Percentiles rank a stretch among this genome's conserved stretches.
Evolutionary conservation across 345 rosid genomes (phyloP).

Genomic region (Pugionium cornutum): DNA sequence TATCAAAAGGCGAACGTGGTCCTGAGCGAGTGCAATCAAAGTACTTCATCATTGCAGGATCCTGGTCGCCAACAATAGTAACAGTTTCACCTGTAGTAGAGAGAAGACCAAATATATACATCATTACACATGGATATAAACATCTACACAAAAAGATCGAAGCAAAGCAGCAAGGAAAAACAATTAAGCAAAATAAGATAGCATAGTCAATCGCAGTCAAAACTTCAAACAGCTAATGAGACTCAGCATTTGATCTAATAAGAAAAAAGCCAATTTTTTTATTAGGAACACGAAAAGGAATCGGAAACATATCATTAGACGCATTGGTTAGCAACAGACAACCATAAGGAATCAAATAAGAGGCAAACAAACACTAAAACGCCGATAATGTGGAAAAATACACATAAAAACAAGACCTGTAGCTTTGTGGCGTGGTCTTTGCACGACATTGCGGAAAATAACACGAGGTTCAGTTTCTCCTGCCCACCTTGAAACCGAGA

Average conservation of each 20-base stretch:
- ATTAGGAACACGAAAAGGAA: slow-evolving; percentile 1
- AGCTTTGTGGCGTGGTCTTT: slow-evolving; percentile 92
- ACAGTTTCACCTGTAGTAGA: slow-evolving; percentile 74
- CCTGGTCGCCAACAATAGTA: slow-evolving; percentile 85
- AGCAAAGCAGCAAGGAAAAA: slow-evolving; percentile 10
- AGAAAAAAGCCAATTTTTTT: too few relatives aligned
- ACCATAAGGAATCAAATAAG: slow-evolving; percentile 3
- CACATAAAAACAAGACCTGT: slow-evolving; percentile 51
- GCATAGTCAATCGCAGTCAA: not conserved
- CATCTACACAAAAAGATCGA: not conserved
- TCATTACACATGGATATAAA: slow-evolving; percentile 12
- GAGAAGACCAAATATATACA: slow-evolving; percentile 19
- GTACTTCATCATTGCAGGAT: slow-evolving; percentile 70
- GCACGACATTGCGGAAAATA: slow-evolving; percentile 93
- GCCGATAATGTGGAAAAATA: not conserved
- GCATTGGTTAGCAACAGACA: slow-evolving; percentile 6
- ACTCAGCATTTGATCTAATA: not conserved
- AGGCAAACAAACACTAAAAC: slow-evolving; percentile 4
- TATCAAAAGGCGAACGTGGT: slow-evolving; percentile 89
- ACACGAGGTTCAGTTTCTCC: slow-evolving; percentile 94
- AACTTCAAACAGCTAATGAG: slow-evolving; percentile 6
- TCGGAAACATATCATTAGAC: slow-evolving; percentile 6
- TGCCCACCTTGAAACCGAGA: slow-evolving; percentile 67
- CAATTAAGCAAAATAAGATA: not conserved
- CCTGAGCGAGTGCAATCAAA: slow-evolving; percentile 95